These are phyloP conservation scores for Xylariaceae sp. DNA, from an alignment of 2,329 filamentous ascomycete genomes.

Conservation along the genomic window DNA sequence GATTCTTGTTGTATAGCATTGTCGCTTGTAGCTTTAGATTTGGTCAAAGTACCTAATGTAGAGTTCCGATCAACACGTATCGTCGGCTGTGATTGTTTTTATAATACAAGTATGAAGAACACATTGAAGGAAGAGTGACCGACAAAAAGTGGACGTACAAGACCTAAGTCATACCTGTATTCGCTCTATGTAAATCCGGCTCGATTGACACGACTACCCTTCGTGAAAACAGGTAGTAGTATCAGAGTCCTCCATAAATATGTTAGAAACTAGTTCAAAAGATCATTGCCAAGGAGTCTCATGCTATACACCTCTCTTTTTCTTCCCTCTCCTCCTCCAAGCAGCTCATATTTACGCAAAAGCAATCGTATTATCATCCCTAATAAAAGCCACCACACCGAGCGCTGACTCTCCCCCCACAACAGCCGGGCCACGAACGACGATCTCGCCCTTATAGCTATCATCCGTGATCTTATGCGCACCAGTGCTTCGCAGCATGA, in stretches of 20 bases:
- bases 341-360: slow-evolving; percentile 33
- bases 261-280: too few relatives aligned
- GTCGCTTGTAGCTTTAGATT: background rate
- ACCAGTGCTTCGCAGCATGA: slow-evolving; percentile 64
- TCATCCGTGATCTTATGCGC: slow-evolving; percentile 61
- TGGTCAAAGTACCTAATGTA: too few relatives aligned
- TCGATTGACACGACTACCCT: too few relatives aligned
- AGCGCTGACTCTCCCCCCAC: slow-evolving; percentile 60
- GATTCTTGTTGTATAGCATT: slow-evolving; percentile 1
- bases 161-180: too few relatives aligned
- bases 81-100: background rate
- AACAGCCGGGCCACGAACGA: slow-evolving; percentile 70
- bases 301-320: background rate
- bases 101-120: background rate
- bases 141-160: too few relatives aligned
- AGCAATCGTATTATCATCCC: slow-evolving; percentile 69
- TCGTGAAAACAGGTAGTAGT: too few relatives aligned
- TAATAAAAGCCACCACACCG: slow-evolving; percentile 61
- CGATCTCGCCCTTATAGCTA: slow-evolving; percentile 61
- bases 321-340: background rate
- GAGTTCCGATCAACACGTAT: background rate
- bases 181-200: too few relatives aligned
- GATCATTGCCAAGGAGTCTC: background rate
- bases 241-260: too few relatives aligned
- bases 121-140: too few relatives aligned